Percentiles rank a stretch among this genome's conserved stretches.
These are phyloP conservation scores for Epicoccum sorghinum DNA, from an alignment of 2,329 filamentous ascomycete genomes.

Conservation along the genomic window DNA sequence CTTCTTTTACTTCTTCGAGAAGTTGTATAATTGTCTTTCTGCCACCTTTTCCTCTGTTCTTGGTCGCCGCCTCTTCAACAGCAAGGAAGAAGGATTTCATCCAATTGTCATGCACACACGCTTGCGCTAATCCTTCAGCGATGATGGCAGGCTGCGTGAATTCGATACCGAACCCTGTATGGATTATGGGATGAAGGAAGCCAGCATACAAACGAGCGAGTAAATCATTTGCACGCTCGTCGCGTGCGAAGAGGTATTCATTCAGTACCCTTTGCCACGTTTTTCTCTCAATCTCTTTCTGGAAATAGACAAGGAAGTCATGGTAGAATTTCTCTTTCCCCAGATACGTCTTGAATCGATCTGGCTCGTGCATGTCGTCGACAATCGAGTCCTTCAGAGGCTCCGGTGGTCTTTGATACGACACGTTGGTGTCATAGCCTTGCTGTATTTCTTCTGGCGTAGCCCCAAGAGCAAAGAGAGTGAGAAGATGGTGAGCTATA, in stretches of 20 bases:
- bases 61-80: constrained; percentile 57
- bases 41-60: constrained; percentile 23
- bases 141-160: constrained; percentile 82
- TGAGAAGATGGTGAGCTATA: constrained; percentile 77
- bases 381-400: constrained; percentile 58
- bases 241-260: constrained; percentile 72
- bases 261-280: constrained; percentile 67
- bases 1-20: constrained; percentile 62
- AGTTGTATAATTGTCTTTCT: constrained; percentile 61
- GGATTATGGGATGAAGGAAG: constrained; percentile 80
- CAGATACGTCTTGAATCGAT: constrained; percentile 63
- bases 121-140: constrained; percentile 78
- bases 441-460: constrained; percentile 62
- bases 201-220: constrained; percentile 71
- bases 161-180: constrained; percentile 84
- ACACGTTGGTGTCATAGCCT: constrained; percentile 68
- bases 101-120: constrained; percentile 69
- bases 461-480: constrained; percentile 77
- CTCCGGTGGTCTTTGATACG: constrained; percentile 67
- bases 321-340: constrained; percentile 71
- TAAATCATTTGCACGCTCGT: constrained; percentile 70
- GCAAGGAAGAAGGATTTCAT: constrained; percentile 61
- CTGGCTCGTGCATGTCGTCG: constrained; percentile 62
- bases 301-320: constrained; percentile 79
- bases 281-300: constrained; percentile 69